phyloP scores from a whole-genome alignment of 1,139 yeast species.

The Lodderomyces jiufengensis region DNA sequence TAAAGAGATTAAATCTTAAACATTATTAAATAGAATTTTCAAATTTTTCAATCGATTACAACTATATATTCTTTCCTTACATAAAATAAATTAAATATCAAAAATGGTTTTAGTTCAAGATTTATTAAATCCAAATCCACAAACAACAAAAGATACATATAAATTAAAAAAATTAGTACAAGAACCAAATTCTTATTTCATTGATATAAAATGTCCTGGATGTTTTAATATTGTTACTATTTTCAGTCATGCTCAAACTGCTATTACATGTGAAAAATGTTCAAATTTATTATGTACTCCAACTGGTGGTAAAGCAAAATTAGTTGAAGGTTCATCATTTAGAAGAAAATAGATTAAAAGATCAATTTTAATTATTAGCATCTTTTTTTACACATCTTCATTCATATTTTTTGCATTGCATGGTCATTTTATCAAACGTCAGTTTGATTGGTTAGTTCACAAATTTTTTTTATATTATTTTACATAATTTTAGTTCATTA shows the following conservation, averaged over 20 bases:
- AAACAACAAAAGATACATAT: conserved; percentile 93
- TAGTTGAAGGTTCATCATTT: conserved; percentile 98
- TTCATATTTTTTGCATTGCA: neutral
- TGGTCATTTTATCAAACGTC: neutral
- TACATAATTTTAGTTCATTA: no score
- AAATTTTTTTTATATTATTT: neutral
- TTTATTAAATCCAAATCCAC: conserved; percentile 94
- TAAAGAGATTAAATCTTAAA: no score
- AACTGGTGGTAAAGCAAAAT: conserved; percentile 99
- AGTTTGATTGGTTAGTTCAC: no score
- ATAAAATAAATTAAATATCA: no score
- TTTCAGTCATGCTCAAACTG: conserved; percentile 99
- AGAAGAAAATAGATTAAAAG: conserved; percentile 77
- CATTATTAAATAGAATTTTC: no score
- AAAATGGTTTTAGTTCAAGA: conserved; percentile 87
- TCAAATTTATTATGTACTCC: conserved; percentile 98
- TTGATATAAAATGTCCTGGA: conserved; percentile 99
- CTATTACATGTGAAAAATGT: conserved; percentile 98
- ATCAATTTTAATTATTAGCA: neutral
- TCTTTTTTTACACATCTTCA: neutral
- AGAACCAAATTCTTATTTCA: conserved; percentile 97
- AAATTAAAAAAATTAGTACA: conserved; percentile 96
- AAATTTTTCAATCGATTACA: no score
- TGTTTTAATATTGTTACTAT: conserved; percentile 98
- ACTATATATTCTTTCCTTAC: no score